Base-by-base conservation (phyloP, 768 basidiomycete species). In the Phlebiopsis flavidoalba region DNA sequence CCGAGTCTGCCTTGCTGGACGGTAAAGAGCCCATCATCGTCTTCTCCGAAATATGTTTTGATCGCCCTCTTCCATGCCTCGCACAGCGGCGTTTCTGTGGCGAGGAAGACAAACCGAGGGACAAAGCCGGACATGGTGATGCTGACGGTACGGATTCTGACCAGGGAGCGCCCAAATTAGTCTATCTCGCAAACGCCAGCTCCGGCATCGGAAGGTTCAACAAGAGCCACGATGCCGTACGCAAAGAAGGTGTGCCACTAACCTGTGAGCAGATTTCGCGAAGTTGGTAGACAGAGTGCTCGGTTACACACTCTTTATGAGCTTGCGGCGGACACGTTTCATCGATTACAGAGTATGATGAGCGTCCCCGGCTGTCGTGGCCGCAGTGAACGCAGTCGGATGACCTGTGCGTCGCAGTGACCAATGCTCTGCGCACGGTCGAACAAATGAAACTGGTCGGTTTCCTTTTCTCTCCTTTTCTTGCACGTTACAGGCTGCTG, bases 71-170 rank as follows among this genome's bases (percentile, higher is more conserved):
- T n/a, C 60, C 60, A 60, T 7, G 47, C 45, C 5, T 56, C 53
- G 35, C 46, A 48, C 14, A 60, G 24, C 19, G 54, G 22, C n/a
- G 21, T 22, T 40, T 53, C 52, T 14, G 21, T 45, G 17, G 51
- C 51, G 21, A 59, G 49, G 49, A 59, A 59, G 58, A 59, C 21
- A 35, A 59, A 52, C 14, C 43, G 54, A 19, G 54, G 54, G 54
- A 55, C 22, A 7, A 37, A 55, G 37, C 24, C 37, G 53, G 36
- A 36, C 17, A 31, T 26, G 50, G 5, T 14, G 14, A 14, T 26
- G 50, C n/a, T 31, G 52, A 35, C 31, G 35, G 52, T 8, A 35
- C 33, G 35, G 35, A 15, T 35, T n/a, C 31, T 15, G 33, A 31
- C 31, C 26, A 12, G 31, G 15, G 10, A 22, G 14, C 26, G 50